Base-by-base conservation (phyloP, 2,329 filamentous ascomycete species). In the Aspergillus aculeatinus region DNA sequence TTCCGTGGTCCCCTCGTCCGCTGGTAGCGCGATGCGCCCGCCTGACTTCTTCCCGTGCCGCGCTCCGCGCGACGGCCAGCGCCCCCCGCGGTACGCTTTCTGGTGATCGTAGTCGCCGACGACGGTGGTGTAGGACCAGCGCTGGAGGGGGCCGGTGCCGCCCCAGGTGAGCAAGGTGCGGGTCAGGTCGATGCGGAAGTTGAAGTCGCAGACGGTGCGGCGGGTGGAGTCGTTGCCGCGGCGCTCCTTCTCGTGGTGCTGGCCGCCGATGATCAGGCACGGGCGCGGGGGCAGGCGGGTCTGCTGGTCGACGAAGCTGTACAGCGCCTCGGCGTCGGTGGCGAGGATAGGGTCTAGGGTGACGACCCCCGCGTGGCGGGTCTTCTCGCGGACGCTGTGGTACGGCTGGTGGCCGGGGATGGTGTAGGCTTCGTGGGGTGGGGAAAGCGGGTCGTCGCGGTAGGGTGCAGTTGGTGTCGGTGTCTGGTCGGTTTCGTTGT, bases 211-310 rank as follows among this genome's bases (percentile, higher is more conserved):
- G 12, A 74, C 65, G 1, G 63, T 65, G 35, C 58, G 52, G 35
- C 52, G 51, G 12, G 57, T 55, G 14, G 64, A 62, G 12, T 70
- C 66, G n/a, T 67, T 65, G 50, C 59, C 56, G 25, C 65, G 62
- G 2, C 60, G 58, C 31, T 51, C 50, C 7, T 57, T 79, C 69
- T 83, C 76, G 14, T 67, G 74, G 71, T 88, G 86, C 3, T 79
- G 80, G 55, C 86, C 86, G 33, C 77, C 74, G 47, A 88, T 72
- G 51, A 77, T 78, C 9, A 87, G 77, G 56, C 76, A 81, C 0
- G 82, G 81, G 16, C 83, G 79, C 0, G 85, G 85, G 4, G 85
- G 85, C 9, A 77, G 48, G 19, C 54, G 51, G 14, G 69, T 29
- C 67, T 67, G 27, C 66, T 66, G 61, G 25, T 25, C 48, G 49